Percentiles rank a stretch among this genome's conserved stretches.
These are phyloP conservation scores for Hirschioporus abietinus DNA, from an alignment of 768 basidiomycete species.

Conservation along the genomic window DNA sequence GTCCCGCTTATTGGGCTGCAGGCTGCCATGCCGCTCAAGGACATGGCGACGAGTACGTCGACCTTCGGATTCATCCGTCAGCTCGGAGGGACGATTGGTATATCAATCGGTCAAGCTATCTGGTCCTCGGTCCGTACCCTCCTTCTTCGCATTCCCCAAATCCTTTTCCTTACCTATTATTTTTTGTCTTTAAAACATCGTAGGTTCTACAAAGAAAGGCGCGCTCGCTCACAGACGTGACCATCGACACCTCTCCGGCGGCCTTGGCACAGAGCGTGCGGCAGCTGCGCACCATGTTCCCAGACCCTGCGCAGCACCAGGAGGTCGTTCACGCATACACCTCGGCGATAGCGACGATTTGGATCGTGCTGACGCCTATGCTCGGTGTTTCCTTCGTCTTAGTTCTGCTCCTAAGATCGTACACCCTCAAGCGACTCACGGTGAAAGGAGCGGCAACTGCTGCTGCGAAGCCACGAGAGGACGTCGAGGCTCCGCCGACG, in stretches of 20 bases:
- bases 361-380: conserved; percentile 60
- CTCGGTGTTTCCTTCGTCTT: conserved; percentile 45
- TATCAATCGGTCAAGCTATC: conserved; percentile 69
- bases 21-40: conserved; percentile 81
- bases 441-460: conserved; percentile 31
- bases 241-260: conserved; percentile 36
- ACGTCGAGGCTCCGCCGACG: neutral
- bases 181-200: conserved; percentile 12
- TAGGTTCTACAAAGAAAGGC: conserved; percentile 36
- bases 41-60: conserved; percentile 79
- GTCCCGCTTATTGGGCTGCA: conserved; percentile 68
- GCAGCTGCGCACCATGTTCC: conserved; percentile 35
- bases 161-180: conserved; percentile 12
- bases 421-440: conserved; percentile 50
- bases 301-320: conserved; percentile 41
- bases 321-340: conserved; percentile 58
- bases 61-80: conserved; percentile 69
- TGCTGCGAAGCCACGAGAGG: conserved; percentile 22
- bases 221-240: conserved; percentile 30
- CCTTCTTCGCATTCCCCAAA: conserved; percentile 5
- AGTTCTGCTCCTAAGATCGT: conserved; percentile 56
- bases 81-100: conserved; percentile 72
- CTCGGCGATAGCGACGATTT: conserved; percentile 54
- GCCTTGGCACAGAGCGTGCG: conserved; percentile 43
- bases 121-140: conserved; percentile 46